Percentiles rank a stretch among this genome's conserved stretches.
Evolutionary conservation across 495 filamentous ascomycete genomes (phyloP).

Genomic region (Opeltia flavorubescens): DNA sequence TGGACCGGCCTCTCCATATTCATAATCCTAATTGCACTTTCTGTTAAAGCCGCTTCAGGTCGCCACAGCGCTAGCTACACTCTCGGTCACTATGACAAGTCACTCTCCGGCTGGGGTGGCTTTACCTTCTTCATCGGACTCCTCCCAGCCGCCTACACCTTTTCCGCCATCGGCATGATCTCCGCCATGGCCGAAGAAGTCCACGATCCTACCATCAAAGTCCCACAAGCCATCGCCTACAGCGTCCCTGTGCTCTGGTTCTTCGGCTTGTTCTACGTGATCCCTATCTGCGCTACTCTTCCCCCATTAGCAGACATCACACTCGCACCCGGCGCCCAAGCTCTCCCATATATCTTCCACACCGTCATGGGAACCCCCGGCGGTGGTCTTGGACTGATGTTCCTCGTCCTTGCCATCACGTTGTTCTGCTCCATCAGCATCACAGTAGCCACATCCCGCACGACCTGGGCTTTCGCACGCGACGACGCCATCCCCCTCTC

Average conservation of each 20-base stretch:
- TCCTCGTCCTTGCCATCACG: slow-evolving; percentile 54
- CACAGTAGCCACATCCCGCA: slow-evolving; percentile 43
- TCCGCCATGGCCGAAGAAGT: slow-evolving; percentile 39
- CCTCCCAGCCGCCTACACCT: slow-evolving; percentile 35
- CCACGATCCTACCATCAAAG: slow-evolving; percentile 27
- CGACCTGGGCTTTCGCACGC: slow-evolving; percentile 46
- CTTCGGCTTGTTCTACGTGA: slow-evolving; percentile 33
- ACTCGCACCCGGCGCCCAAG: slow-evolving; percentile 25
- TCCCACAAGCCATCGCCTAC: slow-evolving; percentile 31
- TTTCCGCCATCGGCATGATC: slow-evolving; percentile 38
- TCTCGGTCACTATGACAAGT: slow-evolving; percentile 27
- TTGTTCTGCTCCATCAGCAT: slow-evolving; percentile 51
- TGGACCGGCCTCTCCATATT: slow-evolving; percentile 27
- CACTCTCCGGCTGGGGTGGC: slow-evolving; percentile 26
- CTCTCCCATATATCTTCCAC: slow-evolving; percentile 34
- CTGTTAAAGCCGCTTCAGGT: slow-evolving; percentile 28
- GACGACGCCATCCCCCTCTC: slow-evolving; percentile 33
- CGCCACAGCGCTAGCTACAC: slow-evolving; percentile 30
- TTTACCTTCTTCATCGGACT: slow-evolving; percentile 36
- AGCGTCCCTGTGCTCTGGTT: slow-evolving; percentile 23
- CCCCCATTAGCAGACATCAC: slow-evolving; percentile 31
- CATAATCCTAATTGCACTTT: slow-evolving; percentile 26
- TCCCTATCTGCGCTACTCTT: slow-evolving; percentile 33
- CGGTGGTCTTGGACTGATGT: slow-evolving; percentile 53
- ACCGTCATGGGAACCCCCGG: slow-evolving; percentile 30